phyloP scores from a whole-genome alignment of 345 rosid genomes.

The Lepidium africanum region DNA sequence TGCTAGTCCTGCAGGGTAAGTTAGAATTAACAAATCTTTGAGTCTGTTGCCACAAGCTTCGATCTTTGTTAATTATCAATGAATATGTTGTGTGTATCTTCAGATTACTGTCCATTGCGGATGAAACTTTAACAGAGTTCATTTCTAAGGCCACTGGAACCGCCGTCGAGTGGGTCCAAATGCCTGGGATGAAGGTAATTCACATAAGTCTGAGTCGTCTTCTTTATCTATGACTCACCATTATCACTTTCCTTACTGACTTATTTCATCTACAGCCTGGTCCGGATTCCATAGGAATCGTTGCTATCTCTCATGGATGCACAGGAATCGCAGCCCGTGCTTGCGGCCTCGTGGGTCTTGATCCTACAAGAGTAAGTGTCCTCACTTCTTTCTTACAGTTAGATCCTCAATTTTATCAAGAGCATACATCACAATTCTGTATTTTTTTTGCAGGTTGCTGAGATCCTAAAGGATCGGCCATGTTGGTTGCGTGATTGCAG shows the following conservation, averaged over 20 bases:
- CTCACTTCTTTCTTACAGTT: background rate
- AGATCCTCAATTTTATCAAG: background rate
- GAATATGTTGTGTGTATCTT: background rate
- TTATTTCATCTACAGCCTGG: constrained; percentile 71
- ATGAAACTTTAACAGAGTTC: constrained; percentile 99
- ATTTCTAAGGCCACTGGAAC: constrained; percentile 99
- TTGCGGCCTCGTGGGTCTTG: constrained; percentile 96
- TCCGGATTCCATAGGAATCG: constrained; percentile 99
- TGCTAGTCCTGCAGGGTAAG: constrained; percentile 99
- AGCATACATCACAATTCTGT: background rate
- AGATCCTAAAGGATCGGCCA: constrained; percentile 93
- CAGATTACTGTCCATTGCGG: constrained; percentile 87
- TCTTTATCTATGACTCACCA: background rate
- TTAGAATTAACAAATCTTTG: background rate
- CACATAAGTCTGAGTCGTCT: background rate
- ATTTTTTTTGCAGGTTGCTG: constrained; percentile 56
- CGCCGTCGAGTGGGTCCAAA: constrained; percentile 99
- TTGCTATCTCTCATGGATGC: constrained; percentile 99
- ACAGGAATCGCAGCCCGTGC: constrained; percentile 98
- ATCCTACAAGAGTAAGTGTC: constrained; percentile 81
- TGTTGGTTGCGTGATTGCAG: constrained; percentile 94
- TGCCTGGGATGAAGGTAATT: constrained; percentile 93
- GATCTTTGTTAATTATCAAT: background rate
- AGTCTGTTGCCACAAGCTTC: background rate
- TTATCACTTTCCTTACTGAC: background rate